phyloP scores from a whole-genome alignment of 495 filamentous ascomycete genomes.

The Trichoderma reesei region DNA sequence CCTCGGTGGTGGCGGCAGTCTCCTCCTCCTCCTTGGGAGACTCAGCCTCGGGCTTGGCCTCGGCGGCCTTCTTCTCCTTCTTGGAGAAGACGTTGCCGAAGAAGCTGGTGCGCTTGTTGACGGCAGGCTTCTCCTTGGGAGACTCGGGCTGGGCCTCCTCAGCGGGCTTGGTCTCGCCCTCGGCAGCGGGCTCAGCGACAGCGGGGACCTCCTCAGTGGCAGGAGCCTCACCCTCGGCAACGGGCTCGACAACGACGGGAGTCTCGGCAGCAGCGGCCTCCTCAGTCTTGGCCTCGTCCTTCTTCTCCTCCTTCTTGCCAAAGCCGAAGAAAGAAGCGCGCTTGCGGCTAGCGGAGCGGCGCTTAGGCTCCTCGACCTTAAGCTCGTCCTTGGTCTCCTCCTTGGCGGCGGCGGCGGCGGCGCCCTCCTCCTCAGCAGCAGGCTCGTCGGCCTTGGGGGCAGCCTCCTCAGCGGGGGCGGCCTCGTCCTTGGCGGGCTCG shows the following conservation, averaged over 20 bases:
- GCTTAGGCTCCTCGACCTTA: slow-evolving; percentile 42
- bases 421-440: slow-evolving; percentile 24
- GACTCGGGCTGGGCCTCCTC: slow-evolving; percentile 23
- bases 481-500: slow-evolving; percentile 40
- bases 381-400: slow-evolving; percentile 37
- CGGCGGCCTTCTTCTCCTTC: slow-evolving; percentile 38
- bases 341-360: slow-evolving; percentile 81
- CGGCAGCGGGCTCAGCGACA: slow-evolving; percentile 14
- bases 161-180: slow-evolving; percentile 27
- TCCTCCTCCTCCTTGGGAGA: slow-evolving; percentile 26
- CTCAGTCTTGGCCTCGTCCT: slow-evolving; percentile 22
- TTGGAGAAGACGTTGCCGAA: slow-evolving; percentile 43
- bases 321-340: slow-evolving; percentile 71
- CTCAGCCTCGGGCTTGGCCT: slow-evolving; percentile 41
- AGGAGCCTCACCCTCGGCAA: slow-evolving; percentile 17
- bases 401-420: slow-evolving; percentile 29
- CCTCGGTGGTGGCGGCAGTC: slow-evolving; percentile 29
- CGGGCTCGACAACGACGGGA: slow-evolving; percentile 18
- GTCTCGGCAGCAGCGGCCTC: slow-evolving; percentile 24
- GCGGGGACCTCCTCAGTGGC: slow-evolving; percentile 26
- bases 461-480: slow-evolving; percentile 32
- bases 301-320: slow-evolving; percentile 46
- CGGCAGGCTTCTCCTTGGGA: slow-evolving; percentile 14
- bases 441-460: slow-evolving; percentile 30
- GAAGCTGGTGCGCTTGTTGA: slow-evolving; percentile 37